Evolutionary conservation across 208 protist species (phyloP), one percentile per base, ranked within the genome.

Genomic region (Leishmania tropica): DNA sequence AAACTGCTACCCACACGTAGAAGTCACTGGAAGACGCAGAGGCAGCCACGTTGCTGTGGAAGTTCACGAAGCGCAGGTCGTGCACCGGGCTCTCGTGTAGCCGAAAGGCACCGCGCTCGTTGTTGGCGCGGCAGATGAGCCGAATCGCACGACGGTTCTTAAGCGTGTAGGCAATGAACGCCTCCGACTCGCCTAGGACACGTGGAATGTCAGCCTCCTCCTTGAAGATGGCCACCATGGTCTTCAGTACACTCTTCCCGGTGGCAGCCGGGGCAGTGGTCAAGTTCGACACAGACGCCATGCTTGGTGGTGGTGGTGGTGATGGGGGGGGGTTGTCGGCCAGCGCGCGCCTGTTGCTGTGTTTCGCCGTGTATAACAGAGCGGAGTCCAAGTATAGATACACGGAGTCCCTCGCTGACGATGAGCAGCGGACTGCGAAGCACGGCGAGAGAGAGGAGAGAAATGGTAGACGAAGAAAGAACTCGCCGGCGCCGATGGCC

Each of bases 41-140:
- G 31, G 95, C 95, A 3, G 87, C 91, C 10, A 96, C 93, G 79
- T 97, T 97, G 83, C 95, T 97, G 87, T 89, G 89, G 77, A 95
- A 96, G 83, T 97, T 97, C 62, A 98, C 93, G 84, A 98, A 98
- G 64, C 80, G 77, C 15, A 96, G 87, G 42, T 87, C 86, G 67
- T 89, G 86, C 60, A 98, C 93, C 3, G 86, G 80, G 47, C 86
- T 88, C 64, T 88, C 87, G 85, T 96, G 92, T 28, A 58, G 45
- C 35, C 86, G 84, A 42, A 97, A 83, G 60, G 73, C 81, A 15
- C 89, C 91, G 67, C 92, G 90, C 40, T 81, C 67, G 80, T 96
- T 94, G 82, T 89, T 91, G 10, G 88, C 71, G 65, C 93, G 92
- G 75, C 84, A 80, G 70, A 96, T 84, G 3, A 96, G 80, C 10